Percentiles rank a stretch among this genome's conserved stretches.
Conservation (phyloP, 345 rosid species). For the Brassica incana region DNA sequence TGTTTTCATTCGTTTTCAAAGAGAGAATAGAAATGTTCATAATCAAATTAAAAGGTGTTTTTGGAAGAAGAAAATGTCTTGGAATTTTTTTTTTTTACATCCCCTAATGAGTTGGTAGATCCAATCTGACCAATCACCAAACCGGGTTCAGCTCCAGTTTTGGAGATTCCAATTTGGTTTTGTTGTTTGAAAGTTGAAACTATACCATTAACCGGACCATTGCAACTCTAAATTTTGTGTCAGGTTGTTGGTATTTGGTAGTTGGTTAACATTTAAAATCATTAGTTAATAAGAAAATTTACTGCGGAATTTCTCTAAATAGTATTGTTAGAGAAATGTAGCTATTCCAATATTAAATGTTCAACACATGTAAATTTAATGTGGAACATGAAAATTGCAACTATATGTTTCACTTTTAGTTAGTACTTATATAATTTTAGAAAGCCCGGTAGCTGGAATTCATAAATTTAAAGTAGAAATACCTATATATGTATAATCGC, state of each 20-base stretch:
- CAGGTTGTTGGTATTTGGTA: constrained; percentile 14
- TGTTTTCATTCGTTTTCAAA: not conserved
- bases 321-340: constrained; percentile 25
- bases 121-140: not conserved
- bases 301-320: constrained; percentile 6
- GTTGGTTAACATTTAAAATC: constrained; percentile 35
- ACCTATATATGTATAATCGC: constrained; percentile 12
- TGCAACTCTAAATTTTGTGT: constrained; percentile 9
- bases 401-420: not conserved
- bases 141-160: constrained; percentile 13
- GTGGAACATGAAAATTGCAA: constrained; percentile 9
- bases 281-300: constrained; percentile 1
- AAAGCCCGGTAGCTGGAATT: constrained; percentile 11
- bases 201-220: not conserved
- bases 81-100: no score
- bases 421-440: not conserved
- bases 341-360: constrained; percentile 22
- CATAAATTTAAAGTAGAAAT: constrained; percentile 15
- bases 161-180: constrained; percentile 2
- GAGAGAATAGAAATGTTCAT: not conserved
- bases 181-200: not conserved
- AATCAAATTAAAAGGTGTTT: no score
- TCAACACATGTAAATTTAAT: not conserved
- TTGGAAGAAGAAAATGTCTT: no score
- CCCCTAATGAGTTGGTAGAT: not conserved